phyloP scores from a whole-genome alignment of 2,329 filamentous ascomycete species.

The Seiridium cupressi region DNA sequence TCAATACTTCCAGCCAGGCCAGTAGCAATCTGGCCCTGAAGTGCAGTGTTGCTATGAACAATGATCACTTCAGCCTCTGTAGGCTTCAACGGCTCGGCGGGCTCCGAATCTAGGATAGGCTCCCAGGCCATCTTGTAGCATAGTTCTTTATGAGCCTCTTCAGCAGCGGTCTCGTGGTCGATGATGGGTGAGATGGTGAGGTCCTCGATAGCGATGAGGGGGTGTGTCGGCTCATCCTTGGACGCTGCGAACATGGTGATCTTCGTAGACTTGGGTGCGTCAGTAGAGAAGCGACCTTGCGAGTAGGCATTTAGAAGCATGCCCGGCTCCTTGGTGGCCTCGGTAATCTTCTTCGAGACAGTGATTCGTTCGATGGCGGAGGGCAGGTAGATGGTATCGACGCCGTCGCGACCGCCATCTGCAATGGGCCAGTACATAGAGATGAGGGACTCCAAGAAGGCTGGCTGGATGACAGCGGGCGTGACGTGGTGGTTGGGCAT shows the following conservation, averaged over 20 bases:
- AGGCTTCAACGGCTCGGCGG: slow-evolving; percentile 13
- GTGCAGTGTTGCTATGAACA: slow-evolving; percentile 31
- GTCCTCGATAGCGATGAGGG: slow-evolving; percentile 34
- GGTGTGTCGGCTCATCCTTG: slow-evolving; percentile 23
- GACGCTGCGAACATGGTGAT: slow-evolving; percentile 33
- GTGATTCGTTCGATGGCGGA: slow-evolving; percentile 37
- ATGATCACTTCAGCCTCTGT: slow-evolving; percentile 33
- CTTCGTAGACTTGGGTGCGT: slow-evolving; percentile 31
- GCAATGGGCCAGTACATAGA: slow-evolving; percentile 40
- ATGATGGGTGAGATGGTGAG: slow-evolving; percentile 39
- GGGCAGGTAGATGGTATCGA: slow-evolving; percentile 40
- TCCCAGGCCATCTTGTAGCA: slow-evolving; percentile 49
- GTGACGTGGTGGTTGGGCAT: slow-evolving; percentile 36
- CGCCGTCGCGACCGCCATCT: slow-evolving; percentile 21
- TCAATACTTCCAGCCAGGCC: slow-evolving; percentile 30
- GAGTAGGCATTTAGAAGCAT: slow-evolving; percentile 33
- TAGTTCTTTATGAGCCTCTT: slow-evolving; percentile 35
- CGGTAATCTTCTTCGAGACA: slow-evolving; percentile 28
- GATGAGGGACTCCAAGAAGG: slow-evolving; percentile 38
- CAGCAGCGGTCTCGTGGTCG: slow-evolving; percentile 27
- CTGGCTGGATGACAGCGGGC: slow-evolving; percentile 33
- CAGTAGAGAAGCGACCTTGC: slow-evolving; percentile 25
- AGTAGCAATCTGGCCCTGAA: slow-evolving; percentile 30
- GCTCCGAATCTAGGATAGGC: slow-evolving; percentile 29
- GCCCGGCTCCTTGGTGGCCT: slow-evolving; percentile 24